Percentiles rank a stretch among this genome's conserved stretches.
Evolutionary conservation across 768 basidiomycete genomes (phyloP).

Genomic region (Boletus vinaceobasis): DNA sequence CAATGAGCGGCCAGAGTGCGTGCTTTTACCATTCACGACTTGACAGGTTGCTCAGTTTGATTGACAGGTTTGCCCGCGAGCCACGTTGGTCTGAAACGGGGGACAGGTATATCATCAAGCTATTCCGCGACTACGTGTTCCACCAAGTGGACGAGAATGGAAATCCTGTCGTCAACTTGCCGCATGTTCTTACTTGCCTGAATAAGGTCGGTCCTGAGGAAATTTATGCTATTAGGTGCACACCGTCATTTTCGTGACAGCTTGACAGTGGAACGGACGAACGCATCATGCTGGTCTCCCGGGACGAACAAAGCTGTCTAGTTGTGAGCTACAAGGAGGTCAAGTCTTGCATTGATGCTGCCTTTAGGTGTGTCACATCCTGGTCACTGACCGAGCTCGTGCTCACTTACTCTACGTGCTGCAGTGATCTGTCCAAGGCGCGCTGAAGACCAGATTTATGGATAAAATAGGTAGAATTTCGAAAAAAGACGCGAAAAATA

Average conservation of each 20-base stretch:
- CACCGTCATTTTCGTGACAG: constrained; percentile 36
- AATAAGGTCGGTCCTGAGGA: constrained; percentile 68
- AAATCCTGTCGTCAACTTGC: constrained; percentile 83
- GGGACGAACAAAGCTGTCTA: constrained; percentile 95
- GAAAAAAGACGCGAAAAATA: constrained; percentile 59
- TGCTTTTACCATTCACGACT: constrained; percentile 10
- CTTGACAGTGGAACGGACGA: constrained; percentile 94
- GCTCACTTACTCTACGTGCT: neutral
- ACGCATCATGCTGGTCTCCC: constrained; percentile 87
- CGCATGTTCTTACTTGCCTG: constrained; percentile 86
- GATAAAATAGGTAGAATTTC: constrained; percentile 65
- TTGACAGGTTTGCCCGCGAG: constrained; percentile 87
- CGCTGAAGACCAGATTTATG: constrained; percentile 14
- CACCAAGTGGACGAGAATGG: constrained; percentile 93
- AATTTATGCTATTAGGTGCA: neutral
- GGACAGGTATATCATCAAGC: constrained; percentile 95
- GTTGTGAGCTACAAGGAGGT: constrained; percentile 93
- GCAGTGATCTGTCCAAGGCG: constrained; percentile 45
- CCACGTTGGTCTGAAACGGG: constrained; percentile 98
- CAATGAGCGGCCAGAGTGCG: constrained; percentile 98
- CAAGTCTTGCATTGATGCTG: constrained; percentile 77
- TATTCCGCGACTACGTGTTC: constrained; percentile 98
- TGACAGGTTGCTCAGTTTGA: neutral
- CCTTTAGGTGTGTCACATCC: constrained; percentile 61
- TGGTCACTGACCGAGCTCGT: neutral